Base-by-base conservation (phyloP, 2,329 filamentous ascomycete species). In the Talaromyces funiculosus region DNA sequence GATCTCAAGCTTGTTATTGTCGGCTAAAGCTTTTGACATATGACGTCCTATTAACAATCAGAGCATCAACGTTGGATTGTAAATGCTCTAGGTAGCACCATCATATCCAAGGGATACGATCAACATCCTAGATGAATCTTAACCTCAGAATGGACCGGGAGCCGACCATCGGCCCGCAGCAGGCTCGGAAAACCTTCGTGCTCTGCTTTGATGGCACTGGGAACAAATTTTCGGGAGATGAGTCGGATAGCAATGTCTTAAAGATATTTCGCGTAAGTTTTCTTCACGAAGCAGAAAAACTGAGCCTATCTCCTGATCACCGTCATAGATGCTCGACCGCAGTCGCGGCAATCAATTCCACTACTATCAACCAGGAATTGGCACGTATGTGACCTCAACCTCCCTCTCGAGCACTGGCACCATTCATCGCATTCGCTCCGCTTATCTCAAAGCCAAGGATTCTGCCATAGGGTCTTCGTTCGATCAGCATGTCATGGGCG, bases 391-490 rank as follows among this genome's bases (percentile, higher is more conserved):
- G 58, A 74, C 73, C 0, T 68, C 69, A 3, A 71, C 69, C 31
- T 71, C 72, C 6, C 65, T 77, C 5, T 67, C 68, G 29, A 71
- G 70, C 56, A 67, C 69, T 61, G 70, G 73, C 26, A 68, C 71
- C 22, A 65, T 75, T 24, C 71, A 73, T 59, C 71, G 73, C 59
- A 86, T 88, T 62, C 90, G 90, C 66, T 73, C 71, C 16, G 71
- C 70, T 26, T 74, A 74, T 57, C 60, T 71, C 29, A 75, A 75
- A 60, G 72, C 73, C 54, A 75, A 74, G 56, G 90, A 94, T 72
- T 90, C 88, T 3, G 90, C 90, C 9, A 75, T 95, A 62, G 90
- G 90, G 1, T 88, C 88, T 0, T 90, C 87, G 0, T 93, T 95
- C 64, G 89, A 89, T 65, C 82, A 90, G 60, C 90, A 94, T 74